Conservation (phyloP, 441 rosid genomes). For the Adansonia madagascariensis region DNA sequence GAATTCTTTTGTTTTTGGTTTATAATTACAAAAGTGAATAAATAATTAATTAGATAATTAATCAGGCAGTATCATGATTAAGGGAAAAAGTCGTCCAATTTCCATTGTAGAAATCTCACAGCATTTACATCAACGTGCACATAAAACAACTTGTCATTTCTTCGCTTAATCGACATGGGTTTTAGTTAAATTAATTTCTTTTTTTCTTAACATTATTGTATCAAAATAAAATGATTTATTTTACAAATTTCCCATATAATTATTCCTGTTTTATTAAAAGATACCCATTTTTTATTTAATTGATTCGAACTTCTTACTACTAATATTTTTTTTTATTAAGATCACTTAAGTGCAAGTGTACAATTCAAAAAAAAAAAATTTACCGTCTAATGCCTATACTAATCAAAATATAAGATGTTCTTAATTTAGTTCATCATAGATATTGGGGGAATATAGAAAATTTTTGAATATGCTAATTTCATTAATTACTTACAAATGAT, state of each 20-base stretch:
- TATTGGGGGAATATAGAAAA: not conserved
- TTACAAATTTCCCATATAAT: not conserved
- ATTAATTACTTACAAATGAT: not conserved
- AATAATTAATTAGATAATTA: not conserved
- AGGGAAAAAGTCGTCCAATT: not conserved
- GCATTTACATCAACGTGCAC: not conserved
- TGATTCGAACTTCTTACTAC: not conserved
- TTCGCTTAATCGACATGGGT: not conserved
- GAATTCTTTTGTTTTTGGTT: not conserved
- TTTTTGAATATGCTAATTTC: not conserved
- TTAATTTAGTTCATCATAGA: not conserved
- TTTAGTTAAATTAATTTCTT: not conserved
- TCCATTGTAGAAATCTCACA: not conserved
- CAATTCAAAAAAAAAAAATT: not conserved
- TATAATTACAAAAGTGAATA: not conserved
- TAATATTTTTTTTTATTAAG: not conserved
- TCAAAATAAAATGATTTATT: not conserved
- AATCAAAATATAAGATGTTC: not conserved
- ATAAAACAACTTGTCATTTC: not conserved
- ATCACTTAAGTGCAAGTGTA: not conserved
- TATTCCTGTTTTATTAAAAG: not conserved
- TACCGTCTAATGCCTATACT: too few species aligned
- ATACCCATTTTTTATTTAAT: not conserved
- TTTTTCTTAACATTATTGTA: not conserved
- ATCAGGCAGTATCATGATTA: not conserved